A percentile compares a stretch with the other conserved stretches of the same genome.
Evolutionary conservation across 805 yeast genomes (phyloP).

Genomic region (Ogataea nakhonphanomensis): DNA sequence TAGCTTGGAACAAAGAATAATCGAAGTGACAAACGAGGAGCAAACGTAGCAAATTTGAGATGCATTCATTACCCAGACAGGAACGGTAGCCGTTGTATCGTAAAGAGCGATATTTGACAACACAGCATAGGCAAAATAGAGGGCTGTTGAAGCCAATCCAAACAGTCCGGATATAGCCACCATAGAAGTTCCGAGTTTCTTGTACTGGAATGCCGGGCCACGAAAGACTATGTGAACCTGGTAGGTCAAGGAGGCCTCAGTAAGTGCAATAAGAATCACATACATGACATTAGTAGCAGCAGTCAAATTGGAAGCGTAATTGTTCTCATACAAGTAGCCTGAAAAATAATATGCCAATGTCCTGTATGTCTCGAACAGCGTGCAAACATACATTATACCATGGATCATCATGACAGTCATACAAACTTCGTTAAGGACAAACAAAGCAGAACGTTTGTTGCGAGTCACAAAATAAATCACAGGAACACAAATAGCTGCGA

Average conservation of each 20-base stretch:
- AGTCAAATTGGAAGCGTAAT: conserved; percentile 42
- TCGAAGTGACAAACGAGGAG: conserved; percentile 61
- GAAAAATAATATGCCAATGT: conserved; percentile 48
- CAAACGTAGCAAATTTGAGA: conserved; percentile 64
- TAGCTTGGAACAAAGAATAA: conserved; percentile 62
- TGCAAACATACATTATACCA: conserved; percentile 55
- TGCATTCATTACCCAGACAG: conserved; percentile 43
- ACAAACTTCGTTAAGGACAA: conserved; percentile 64
- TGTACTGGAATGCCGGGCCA: conserved; percentile 42
- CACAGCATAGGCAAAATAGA: conserved; percentile 55
- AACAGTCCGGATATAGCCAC: conserved; percentile 39
- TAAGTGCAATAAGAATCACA: conserved; percentile 52
- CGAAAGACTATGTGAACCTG: conserved; percentile 73
- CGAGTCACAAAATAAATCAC: conserved; percentile 47
- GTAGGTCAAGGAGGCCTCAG: conserved; percentile 64
- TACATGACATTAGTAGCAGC: conserved; percentile 62
- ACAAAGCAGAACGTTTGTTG: conserved; percentile 63
- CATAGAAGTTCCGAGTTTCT: conserved; percentile 37
- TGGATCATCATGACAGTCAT: conserved; percentile 56
- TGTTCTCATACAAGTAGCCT: conserved; percentile 38
- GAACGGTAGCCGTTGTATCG: conserved; percentile 18
- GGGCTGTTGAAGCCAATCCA: conserved; percentile 52
- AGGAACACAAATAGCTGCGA: conserved; percentile 45
- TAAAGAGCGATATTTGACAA: conserved; percentile 37
- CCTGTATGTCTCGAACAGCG: conserved; percentile 50